Conservation (phyloP, 1,139 yeast species). For the Candida tunisiensis region DNA sequence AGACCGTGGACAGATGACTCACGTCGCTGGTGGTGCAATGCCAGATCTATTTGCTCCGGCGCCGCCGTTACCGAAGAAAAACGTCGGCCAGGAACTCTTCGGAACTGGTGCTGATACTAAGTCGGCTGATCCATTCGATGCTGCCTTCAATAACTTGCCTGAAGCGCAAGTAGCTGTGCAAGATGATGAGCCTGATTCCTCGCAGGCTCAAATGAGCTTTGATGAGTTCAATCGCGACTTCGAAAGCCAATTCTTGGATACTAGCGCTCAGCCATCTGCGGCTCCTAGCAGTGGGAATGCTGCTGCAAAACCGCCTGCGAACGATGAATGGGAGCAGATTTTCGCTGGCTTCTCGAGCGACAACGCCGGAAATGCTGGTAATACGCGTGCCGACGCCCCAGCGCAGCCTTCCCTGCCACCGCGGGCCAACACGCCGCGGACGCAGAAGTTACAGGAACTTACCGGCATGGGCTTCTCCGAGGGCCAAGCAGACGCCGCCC, state of each 20-base stretch:
- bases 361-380: constrained; percentile 1
- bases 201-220: no score
- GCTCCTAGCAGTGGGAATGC: constrained; percentile 1
- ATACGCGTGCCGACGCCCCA: constrained; percentile 5
- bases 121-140: no score
- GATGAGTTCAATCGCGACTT: background rate
- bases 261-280: constrained; percentile 1
- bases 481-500: constrained; percentile 47
- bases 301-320: constrained; percentile 4
- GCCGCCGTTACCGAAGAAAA: no score
- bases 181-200: no score
- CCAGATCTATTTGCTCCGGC: no score
- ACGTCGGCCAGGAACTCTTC: no score
- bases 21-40: no score
- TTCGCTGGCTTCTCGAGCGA: constrained; percentile 51
- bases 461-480: constrained; percentile 81
- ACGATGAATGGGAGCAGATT: constrained; percentile 86
- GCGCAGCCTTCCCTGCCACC: no score
- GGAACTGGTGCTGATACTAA: no score
- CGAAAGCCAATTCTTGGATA: background rate
- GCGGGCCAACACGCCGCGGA: constrained; percentile 10
- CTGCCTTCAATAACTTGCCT: no score
- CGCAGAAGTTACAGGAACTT: constrained; percentile 44
- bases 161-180: no score
- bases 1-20: no score